phyloP scores from a whole-genome alignment of 2,329 filamentous ascomycete genomes.

The Sclerotinia glacialis region DNA sequence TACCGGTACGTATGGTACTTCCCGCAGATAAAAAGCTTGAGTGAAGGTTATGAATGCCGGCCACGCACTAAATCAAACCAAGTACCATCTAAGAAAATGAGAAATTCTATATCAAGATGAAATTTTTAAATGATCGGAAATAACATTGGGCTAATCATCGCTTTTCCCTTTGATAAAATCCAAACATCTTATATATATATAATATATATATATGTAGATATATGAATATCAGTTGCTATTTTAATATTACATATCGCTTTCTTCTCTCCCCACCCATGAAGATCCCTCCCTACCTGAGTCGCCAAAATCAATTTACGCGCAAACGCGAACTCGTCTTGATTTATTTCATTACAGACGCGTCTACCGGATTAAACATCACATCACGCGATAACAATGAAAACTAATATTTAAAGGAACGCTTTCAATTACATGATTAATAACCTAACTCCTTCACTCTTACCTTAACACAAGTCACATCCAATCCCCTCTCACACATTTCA shows the following conservation, averaged over 20 bases:
- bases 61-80: background rate
- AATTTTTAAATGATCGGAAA: too few relatives aligned
- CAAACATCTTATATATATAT: too few relatives aligned
- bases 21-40: background rate
- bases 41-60: background rate
- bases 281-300: background rate
- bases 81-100: background rate
- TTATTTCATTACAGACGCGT: slow-evolving; percentile 6
- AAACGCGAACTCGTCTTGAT: background rate
- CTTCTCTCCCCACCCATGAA: background rate
- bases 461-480: background rate
- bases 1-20: background rate
- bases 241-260: background rate
- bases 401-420: background rate
- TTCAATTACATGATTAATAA: background rate
- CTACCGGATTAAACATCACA: background rate
- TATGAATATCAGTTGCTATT: too few relatives aligned
- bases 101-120: too few relatives aligned
- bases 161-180: too few relatives aligned
- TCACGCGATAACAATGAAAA: background rate
- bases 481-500: background rate
- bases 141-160: too few relatives aligned
- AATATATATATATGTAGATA: too few relatives aligned
- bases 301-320: slow-evolving; percentile 15
- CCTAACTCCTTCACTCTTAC: background rate